These are phyloP conservation scores for Sphaerulina vaccinii DNA, from an alignment of 2,329 filamentous ascomycete genomes.

Conservation along the genomic window DNA sequence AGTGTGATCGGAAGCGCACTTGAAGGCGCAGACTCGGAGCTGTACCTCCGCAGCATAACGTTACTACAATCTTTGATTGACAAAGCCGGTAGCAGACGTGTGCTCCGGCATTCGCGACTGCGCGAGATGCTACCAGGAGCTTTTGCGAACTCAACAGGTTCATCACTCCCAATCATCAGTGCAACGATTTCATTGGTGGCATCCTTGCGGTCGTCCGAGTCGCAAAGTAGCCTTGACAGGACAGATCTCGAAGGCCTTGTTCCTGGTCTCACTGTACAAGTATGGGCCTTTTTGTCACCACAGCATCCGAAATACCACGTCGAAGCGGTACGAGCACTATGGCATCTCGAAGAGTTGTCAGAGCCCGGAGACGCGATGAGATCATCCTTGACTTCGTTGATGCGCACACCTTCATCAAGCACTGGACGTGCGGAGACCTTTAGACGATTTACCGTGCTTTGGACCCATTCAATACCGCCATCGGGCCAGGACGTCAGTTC, in stretches of 20 bases:
- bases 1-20: conserved; percentile 9
- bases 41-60: conserved; percentile 2
- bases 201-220: conserved; percentile 7
- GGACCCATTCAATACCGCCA: conserved; percentile 67
- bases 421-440: conserved; percentile 54
- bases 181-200: conserved; percentile 26
- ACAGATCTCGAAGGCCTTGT: conserved; percentile 63
- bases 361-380: conserved; percentile 21
- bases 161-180: conserved; percentile 26
- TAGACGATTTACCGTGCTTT: conserved; percentile 71
- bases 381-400: conserved; percentile 23
- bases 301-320: conserved; percentile 88
- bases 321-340: conserved; percentile 81
- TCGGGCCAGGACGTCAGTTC: conserved; percentile 9
- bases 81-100: not conserved
- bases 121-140: conserved; percentile 1
- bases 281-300: conserved; percentile 82
- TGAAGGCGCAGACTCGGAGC: not conserved
- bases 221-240: conserved; percentile 10
- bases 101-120: conserved; percentile 1
- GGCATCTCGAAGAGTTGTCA: conserved; percentile 68
- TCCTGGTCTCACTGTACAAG: conserved; percentile 64
- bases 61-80: conserved; percentile 16
- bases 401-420: conserved; percentile 8
- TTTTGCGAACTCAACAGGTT: not conserved